Base-by-base conservation (phyloP, 116 monocot species). In the Trichopus zeylanicus region DNA sequence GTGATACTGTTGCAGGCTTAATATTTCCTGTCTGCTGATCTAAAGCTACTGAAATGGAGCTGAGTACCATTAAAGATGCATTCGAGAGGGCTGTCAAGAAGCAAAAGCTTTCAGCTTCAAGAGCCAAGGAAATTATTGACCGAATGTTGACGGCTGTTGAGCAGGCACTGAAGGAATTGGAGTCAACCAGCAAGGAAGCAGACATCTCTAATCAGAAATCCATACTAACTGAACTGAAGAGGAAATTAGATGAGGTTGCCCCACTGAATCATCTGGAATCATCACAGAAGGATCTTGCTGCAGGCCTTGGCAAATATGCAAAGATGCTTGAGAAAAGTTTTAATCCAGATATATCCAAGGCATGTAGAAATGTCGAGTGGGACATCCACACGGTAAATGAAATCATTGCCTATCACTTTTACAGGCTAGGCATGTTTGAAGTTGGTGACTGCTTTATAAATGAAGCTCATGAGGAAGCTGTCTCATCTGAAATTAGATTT, bases 351-450 rank as follows among this genome's bases (percentile, higher is more conserved):
- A 78, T 91, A 69, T 85, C 87, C 2, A 87, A 80, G 61, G 75
- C 91, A 4, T 91, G 75, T 42, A 67, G 87, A 71, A 75, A 74
- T 47, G 70, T 79, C 5, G 82, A 80, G 3, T 81, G 78, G 61
- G 91, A 98, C n/a, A 26, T 42, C 8, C 56, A 65, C 47, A 78
- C 71, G 25, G 28, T 98, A 53, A 85, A 98, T 48, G 73, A 82
- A 25, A 91, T 98, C 21, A 78, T 90, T 18, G 80, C 88, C 7
- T 46, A 63, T 38, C 91, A 98, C 64, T 79, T 98, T 48, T 98
- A 91, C 62, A 74, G 97, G 46, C 76, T 82, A 29, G 91, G 97
- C 53, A 72, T 84, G 22, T 91, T 91, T 65, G 97, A 98, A 38
- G 54, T 91, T 38, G 91, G 91, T 28, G 97, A 98, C 60, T 77